A percentile compares a stretch with the other conserved stretches of the same genome.
Conservation (phyloP, 768 basidiomycete genomes). For the Xanthoconium purpureum region DNA sequence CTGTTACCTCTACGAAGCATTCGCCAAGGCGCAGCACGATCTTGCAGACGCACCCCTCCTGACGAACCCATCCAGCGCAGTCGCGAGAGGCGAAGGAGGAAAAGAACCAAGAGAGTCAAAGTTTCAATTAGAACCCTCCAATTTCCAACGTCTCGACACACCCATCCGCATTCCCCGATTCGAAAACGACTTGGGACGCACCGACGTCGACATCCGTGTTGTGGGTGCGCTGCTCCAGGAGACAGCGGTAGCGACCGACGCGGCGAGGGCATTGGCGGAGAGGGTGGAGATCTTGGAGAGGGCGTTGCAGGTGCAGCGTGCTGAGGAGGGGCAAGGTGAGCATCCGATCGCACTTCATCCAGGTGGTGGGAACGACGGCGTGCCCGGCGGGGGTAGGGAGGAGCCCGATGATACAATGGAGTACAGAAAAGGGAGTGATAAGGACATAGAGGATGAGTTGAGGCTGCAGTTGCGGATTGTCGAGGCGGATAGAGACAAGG, state of each 20-base stretch:
- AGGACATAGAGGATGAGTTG: conserved; percentile 4
- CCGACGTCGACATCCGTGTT: conserved; percentile 2
- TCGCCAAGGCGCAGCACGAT: conserved; percentile 16
- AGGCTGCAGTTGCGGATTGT: conserved; percentile 11
- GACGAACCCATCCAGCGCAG: background rate
- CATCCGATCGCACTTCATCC: background rate
- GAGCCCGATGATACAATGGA: background rate
- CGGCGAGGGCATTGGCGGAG: conserved; percentile 18
- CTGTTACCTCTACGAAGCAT: conserved; percentile 12
- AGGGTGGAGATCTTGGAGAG: conserved; percentile 25
- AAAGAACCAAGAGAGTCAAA: background rate
- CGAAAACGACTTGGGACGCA: background rate
- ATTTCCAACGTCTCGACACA: conserved; percentile 3
- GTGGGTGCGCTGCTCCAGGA: conserved; percentile 19
- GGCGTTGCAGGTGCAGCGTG: conserved; percentile 7
- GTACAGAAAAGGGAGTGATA: background rate
- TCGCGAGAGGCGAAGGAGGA: background rate
- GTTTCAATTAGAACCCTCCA: background rate
- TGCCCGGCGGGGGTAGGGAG: background rate
- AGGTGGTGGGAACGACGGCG: background rate
- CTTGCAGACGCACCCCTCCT: background rate
- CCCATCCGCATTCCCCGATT: conserved; percentile 3
- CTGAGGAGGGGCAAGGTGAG: background rate
- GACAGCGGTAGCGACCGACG: conserved; percentile 15
- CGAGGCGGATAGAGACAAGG: conserved; percentile 22